Evolutionary conservation across 176 grass and related monocot species (phyloP).

Genomic region (Leersia perrieri): DNA sequence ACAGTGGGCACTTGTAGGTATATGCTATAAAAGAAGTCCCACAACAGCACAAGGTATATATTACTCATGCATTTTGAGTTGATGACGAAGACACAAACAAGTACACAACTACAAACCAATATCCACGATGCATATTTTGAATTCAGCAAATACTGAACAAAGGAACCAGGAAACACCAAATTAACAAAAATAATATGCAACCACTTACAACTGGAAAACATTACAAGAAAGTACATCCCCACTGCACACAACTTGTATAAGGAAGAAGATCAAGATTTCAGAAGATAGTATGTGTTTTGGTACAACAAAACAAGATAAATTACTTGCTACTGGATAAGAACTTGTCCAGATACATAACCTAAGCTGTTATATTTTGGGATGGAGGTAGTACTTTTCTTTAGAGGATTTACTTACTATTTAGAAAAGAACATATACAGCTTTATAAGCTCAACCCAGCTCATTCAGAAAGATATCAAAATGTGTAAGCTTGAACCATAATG

Average conservation of each 20-base stretch:
- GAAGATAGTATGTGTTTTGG: neutral
- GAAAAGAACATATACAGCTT: neutral
- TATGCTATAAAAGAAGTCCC: slow-evolving; percentile 44
- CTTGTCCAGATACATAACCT: no score
- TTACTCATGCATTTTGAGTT: slow-evolving; percentile 24
- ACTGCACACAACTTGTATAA: neutral
- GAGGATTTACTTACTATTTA: neutral
- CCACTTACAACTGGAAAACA: neutral
- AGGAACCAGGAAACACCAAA: neutral
- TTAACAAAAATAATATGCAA: neutral
- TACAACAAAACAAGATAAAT: neutral
- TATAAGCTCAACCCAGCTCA: slow-evolving; percentile 11
- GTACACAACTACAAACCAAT: slow-evolving; percentile 21
- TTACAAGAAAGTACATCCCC: neutral
- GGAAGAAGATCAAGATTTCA: neutral
- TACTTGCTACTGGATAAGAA: no score
- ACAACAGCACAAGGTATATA: slow-evolving; percentile 51
- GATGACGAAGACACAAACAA: slow-evolving; percentile 17
- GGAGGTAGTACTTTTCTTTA: neutral
- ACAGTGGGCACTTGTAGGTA: slow-evolving; percentile 56
- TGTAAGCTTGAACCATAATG: neutral
- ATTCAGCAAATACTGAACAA: neutral
- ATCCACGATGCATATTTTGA: neutral
- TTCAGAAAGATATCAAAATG: slow-evolving; percentile 18
- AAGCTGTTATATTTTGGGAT: no score